phyloP scores from a whole-genome alignment of 495 filamentous ascomycete genomes.

The Tuber umbilicatum region DNA sequence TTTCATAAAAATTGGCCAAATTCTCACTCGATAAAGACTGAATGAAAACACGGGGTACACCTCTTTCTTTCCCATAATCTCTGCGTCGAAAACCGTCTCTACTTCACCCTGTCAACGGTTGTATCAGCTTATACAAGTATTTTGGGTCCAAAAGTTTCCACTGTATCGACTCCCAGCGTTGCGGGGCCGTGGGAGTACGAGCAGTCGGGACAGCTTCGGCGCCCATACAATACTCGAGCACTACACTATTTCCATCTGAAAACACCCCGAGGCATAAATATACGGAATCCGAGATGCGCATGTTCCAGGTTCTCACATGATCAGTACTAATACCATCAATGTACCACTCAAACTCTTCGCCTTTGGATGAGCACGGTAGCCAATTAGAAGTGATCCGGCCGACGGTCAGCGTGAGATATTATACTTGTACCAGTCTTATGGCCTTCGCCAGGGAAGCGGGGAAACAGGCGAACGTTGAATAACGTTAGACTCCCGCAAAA shows the following conservation, averaged over 20 bases:
- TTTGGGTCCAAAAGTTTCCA: not conserved
- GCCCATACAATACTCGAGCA: not conserved
- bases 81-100: not conserved
- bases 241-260: not conserved
- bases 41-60: not conserved
- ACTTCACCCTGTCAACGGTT: not conserved
- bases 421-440: not conserved
- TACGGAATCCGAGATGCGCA: not conserved
- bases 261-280: not conserved
- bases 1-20: not conserved
- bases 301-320: not conserved
- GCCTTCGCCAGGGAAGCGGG: not conserved
- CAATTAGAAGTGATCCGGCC: not conserved
- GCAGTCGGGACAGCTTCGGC: not conserved
- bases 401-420: not conserved
- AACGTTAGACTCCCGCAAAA: not conserved
- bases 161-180: not conserved
- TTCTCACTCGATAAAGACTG: not conserved
- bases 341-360: not conserved
- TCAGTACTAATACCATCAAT: not conserved
- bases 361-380: not conserved
- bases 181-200: not conserved
- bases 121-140: not conserved
- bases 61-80: not conserved
- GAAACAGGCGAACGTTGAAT: not conserved